A percentile compares a stretch with the other conserved stretches of the same genome.
These are phyloP conservation scores for Didymella arachidicola DNA, from an alignment of 2,329 filamentous ascomycete genomes.

Conservation along the genomic window DNA sequence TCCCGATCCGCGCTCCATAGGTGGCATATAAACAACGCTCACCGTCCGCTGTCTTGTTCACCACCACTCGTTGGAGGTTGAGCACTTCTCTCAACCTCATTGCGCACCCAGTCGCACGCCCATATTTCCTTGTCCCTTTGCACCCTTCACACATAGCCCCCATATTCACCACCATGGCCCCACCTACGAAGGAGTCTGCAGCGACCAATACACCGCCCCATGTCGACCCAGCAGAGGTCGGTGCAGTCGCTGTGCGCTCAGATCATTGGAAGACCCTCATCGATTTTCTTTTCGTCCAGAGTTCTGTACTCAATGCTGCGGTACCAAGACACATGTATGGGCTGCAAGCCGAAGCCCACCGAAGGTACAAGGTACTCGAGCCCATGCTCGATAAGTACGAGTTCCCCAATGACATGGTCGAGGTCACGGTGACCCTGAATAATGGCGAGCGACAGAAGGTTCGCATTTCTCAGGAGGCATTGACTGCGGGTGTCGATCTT, in stretches of 20 bases:
- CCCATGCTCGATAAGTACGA: slow-evolving; percentile 3
- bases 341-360: background rate
- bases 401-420: background rate
- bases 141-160: background rate
- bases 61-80: background rate
- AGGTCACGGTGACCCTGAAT: background rate
- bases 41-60: background rate
- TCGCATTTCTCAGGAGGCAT: background rate
- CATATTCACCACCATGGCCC: background rate
- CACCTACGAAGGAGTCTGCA: background rate
- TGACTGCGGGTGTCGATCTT: background rate
- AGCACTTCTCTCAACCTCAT: background rate
- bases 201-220: background rate
- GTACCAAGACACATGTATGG: background rate
- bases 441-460: background rate
- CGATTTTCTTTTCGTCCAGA: background rate
- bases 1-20: background rate
- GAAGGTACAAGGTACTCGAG: background rate
- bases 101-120: background rate
- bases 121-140: background rate
- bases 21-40: background rate
- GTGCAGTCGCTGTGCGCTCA: background rate
- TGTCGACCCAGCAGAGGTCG: background rate
- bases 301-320: background rate
- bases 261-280: background rate